Percentiles rank a stretch among this genome's conserved stretches.
These are phyloP conservation scores for Fraxinus xanthoxyloides DNA, from an alignment of 305 asterid species.

Conservation along the genomic window DNA sequence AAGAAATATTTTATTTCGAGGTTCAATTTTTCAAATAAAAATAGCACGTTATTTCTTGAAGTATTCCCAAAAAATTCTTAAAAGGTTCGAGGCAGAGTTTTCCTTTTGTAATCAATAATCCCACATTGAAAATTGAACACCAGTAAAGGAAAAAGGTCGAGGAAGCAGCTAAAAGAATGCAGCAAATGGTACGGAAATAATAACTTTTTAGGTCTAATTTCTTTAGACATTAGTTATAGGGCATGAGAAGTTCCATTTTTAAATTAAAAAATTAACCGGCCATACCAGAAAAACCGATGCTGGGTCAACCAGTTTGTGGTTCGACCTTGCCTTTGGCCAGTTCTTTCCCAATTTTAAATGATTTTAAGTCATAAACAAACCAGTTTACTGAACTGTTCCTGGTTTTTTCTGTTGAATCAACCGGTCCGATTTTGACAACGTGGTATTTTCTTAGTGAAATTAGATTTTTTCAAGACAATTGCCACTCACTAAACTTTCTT, in stretches of 20 bases:
- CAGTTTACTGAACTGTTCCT: not conserved
- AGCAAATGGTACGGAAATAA: not conserved
- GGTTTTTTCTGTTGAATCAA: not conserved
- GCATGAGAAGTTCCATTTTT: not conserved
- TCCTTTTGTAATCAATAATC: not conserved
- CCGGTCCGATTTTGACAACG: not conserved
- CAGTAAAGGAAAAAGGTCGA: not conserved
- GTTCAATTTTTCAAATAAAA: not conserved
- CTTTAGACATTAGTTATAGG: not conserved
- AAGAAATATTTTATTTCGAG: not conserved
- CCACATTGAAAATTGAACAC: not conserved
- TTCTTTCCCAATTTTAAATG: not conserved
- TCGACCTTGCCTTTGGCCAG: not conserved
- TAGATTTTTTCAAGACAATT: not conserved
- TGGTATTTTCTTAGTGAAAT: not conserved
- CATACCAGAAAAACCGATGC: not conserved
- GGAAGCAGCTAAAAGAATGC: not conserved
- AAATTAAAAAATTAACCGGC: not conserved
- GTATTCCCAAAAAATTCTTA: not conserved
- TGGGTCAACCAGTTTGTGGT: not conserved
- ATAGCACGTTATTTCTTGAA: not conserved
- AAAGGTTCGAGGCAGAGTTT: not conserved
- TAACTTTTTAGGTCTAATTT: not conserved
- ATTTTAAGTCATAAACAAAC: not conserved
- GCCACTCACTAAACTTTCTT: conserved; percentile 14